Percentiles rank a stretch among this genome's conserved stretches.
Evolutionary conservation across 768 basidiomycete genomes (phyloP).

Genomic region (Phaeotremella skinneri): DNA sequence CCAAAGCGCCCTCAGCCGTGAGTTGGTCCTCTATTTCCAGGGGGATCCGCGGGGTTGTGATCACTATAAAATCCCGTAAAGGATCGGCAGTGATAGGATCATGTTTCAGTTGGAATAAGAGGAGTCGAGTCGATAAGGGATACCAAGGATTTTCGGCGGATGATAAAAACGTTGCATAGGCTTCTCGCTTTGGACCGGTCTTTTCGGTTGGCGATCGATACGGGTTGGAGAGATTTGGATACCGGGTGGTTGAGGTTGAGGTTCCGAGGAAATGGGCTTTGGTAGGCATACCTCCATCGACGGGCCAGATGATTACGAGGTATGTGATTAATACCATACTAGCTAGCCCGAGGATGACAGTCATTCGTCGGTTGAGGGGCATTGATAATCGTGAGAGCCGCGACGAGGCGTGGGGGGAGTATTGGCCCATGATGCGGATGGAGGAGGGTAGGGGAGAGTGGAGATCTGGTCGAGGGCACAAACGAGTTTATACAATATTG

Average conservation of each 20-base stretch:
- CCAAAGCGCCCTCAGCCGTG: conserved; percentile 18
- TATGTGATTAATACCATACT: background rate
- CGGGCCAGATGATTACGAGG: background rate
- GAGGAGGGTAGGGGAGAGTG: background rate
- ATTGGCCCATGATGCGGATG: background rate
- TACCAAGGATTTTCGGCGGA: conserved; percentile 15
- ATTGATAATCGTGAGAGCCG: background rate
- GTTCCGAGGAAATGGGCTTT: background rate
- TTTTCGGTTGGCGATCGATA: background rate
- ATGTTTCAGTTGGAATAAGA: conserved; percentile 24
- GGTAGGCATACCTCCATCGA: background rate
- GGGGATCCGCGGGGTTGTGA: conserved; percentile 21
- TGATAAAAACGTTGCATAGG: conserved; percentile 30
- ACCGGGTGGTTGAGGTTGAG: background rate
- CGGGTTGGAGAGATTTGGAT: conserved; percentile 1
- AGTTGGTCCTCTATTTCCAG: conserved; percentile 11
- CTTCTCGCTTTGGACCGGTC: conserved; percentile 8
- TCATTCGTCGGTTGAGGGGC: background rate
- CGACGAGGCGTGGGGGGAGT: background rate
- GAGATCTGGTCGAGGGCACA: no score
- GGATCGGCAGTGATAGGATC: conserved; percentile 23
- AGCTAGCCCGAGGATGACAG: background rate
- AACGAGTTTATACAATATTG: no score
- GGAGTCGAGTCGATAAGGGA: conserved; percentile 15
- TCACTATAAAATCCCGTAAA: conserved; percentile 20